Conservation (phyloP, 106 monocot genomes). For the Iris macrosiphon region DNA sequence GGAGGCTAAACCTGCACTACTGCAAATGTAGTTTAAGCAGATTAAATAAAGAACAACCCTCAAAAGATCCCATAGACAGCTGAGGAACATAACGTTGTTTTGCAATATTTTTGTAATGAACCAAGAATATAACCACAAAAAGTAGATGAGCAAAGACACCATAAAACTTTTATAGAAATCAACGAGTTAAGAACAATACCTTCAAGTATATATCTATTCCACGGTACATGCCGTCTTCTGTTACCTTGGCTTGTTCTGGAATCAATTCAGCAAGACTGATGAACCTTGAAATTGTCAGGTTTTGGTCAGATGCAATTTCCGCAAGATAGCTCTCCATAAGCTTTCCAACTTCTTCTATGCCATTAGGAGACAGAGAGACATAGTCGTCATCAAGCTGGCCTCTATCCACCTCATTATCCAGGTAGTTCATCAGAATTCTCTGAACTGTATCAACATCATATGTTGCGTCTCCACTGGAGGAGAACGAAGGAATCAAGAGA, state of each 20-base stretch:
- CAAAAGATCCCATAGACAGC: too few species aligned
- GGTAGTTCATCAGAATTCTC: slow-evolving; percentile 61
- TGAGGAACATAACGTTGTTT: too few species aligned
- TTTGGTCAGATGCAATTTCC: slow-evolving; percentile 75
- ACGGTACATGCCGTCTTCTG: slow-evolving; percentile 88
- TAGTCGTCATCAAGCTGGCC: slow-evolving; percentile 31
- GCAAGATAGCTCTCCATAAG: slow-evolving; percentile 84
- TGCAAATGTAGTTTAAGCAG: too few species aligned
- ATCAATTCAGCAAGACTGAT: slow-evolving; percentile 65
- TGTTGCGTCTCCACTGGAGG: slow-evolving; percentile 28
- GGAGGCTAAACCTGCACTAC: too few species aligned
- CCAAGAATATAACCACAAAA: too few species aligned
- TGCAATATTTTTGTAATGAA: too few species aligned
- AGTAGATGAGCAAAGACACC: too few species aligned
- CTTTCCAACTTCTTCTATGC: slow-evolving; percentile 54
- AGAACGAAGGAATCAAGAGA: slow-evolving; percentile 72
- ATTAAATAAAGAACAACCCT: too few species aligned
- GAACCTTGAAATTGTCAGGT: slow-evolving; percentile 48
- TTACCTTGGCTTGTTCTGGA: slow-evolving; percentile 55
- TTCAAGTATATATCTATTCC: slow-evolving; percentile 93
- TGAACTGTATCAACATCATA: slow-evolving; percentile 80
- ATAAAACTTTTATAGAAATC: too few species aligned
- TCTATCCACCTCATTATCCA: slow-evolving; percentile 41
- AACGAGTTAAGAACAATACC: too few species aligned
- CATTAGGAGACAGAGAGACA: slow-evolving; percentile 24